Conservation (phyloP, 2,329 filamentous ascomycete genomes). For the Aspergillus sp. region DNA sequence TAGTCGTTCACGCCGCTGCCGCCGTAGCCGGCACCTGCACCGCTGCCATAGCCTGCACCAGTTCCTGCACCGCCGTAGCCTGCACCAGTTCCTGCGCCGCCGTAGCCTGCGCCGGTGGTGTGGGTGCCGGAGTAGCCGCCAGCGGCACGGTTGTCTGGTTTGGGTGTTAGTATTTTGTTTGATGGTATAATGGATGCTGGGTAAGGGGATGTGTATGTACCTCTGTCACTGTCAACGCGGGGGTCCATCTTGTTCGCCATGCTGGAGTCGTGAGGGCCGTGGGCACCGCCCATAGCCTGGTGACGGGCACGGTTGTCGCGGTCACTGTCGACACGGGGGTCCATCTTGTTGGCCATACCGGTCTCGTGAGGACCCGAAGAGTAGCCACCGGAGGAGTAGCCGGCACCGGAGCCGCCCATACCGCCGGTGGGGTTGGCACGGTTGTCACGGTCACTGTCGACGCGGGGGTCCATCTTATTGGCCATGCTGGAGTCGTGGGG, state of each 20-base stretch:
- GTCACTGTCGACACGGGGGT: constrained; percentile 20
- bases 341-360: constrained; percentile 30
- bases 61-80: constrained; percentile 5
- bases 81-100: constrained; percentile 3
- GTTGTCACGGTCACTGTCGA: constrained; percentile 21
- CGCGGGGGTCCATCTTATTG: constrained; percentile 24
- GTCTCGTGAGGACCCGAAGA: constrained; percentile 25
- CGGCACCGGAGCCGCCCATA: neutral
- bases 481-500: constrained; percentile 10
- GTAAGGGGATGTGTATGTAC: constrained; percentile 5
- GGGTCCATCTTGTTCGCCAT: constrained; percentile 56
- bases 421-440: constrained; percentile 2
- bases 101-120: constrained; percentile 10
- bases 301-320: constrained; percentile 17
- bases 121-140: neutral
- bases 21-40: constrained; percentile 22
- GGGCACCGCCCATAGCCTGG: constrained; percentile 13
- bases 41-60: constrained; percentile 9
- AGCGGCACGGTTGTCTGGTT: constrained; percentile 14
- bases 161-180: neutral
- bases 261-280: constrained; percentile 48
- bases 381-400: constrained; percentile 2
- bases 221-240: constrained; percentile 30
- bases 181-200: no score
- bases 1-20: neutral